Evolutionary conservation across 1,139 yeast genomes (phyloP), one percentile per base, ranked within the genome.

Genomic region (Groenewaldozyma sp.): DNA sequence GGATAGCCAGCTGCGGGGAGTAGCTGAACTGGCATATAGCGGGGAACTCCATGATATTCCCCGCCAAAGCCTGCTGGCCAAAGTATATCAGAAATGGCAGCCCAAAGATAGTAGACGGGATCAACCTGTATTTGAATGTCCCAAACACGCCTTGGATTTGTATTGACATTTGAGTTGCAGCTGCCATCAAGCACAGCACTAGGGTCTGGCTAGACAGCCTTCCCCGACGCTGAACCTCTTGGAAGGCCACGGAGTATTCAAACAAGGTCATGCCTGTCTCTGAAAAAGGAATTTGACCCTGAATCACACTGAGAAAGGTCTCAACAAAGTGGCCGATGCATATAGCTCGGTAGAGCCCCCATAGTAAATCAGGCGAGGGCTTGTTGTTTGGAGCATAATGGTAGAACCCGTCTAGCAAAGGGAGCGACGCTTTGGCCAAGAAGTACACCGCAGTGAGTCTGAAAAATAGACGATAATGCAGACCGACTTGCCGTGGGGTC

Each of bases 211-310:
- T 70, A 0, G 77, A 66, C 6, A 84, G 79, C 17, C 68, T 53
- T 28, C 60, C 61, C 3, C 68, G 59, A n/a, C 71, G 64, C 50
- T 76, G 76, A 24, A 72, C 76, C 51, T 80, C 88, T 53, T 81
- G 87, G 53, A 79, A 80, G 10, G 84, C 82, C 22, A 80, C 59
- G 1, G 87, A 78, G 52, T 76, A 80, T 53, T 82, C 93, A 56
- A 82, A 80, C 24, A 81, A 60, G 0, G 91, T 78, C 48, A 81
- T 64, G 0, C 87, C 87, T 7, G 81, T 71, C 47, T 80, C 91
- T 7, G 75, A 71, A 41, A 70, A 68, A 1, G 86, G 82, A 35
- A 69, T 67, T 26, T 62, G 60, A 5, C 83, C 84, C 41, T 71
- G 70, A 2, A 78, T 67, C 16, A 75, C 76, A 5, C 82, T 69